Percentiles rank a stretch among this genome's conserved stretches.
These are phyloP conservation scores for Castanea crenata DNA, from an alignment of 306 rosid genomes.

Conservation along the genomic window DNA sequence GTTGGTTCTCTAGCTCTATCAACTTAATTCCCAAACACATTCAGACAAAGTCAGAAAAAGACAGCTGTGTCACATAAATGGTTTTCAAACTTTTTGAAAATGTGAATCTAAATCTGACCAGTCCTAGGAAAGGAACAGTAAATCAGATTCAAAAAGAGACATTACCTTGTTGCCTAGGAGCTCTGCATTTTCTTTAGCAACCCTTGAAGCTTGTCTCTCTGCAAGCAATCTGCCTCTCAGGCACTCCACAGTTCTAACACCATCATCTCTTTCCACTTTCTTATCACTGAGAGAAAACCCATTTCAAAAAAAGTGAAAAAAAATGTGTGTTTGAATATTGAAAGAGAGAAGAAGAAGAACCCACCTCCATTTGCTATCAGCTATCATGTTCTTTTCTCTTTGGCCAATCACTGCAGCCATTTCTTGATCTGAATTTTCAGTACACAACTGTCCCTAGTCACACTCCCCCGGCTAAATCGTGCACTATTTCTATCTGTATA, in stretches of 20 bases:
- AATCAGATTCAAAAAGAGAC: background rate
- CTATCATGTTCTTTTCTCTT: conserved; percentile 22
- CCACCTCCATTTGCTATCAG: conserved; percentile 50
- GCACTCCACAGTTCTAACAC: conserved; percentile 62
- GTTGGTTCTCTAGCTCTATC: conserved; percentile 54
- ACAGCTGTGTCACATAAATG: conserved; percentile 21
- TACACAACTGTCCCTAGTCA: no score
- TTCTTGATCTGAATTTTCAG: conserved; percentile 21
- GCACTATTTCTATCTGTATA: background rate
- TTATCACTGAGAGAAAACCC: conserved; percentile 36
- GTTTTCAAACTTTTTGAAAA: background rate
- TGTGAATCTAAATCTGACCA: background rate
- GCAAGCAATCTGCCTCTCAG: conserved; percentile 87
- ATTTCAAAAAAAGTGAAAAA: conserved; percentile 18
- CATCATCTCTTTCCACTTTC: conserved; percentile 51
- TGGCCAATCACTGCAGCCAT: conserved; percentile 24
- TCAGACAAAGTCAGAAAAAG: conserved; percentile 10
- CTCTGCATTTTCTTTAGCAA: conserved; percentile 64
- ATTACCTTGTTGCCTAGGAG: conserved; percentile 59
- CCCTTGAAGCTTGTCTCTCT: conserved; percentile 82
- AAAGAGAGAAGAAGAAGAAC: conserved; percentile 19
- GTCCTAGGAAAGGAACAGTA: background rate
- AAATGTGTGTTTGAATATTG: background rate
- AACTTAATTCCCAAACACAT: conserved; percentile 37
- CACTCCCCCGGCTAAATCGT: background rate